phyloP scores from a whole-genome alignment of 164 flowering plant genomes.

The Kalanchoe fedtschenkoi region DNA sequence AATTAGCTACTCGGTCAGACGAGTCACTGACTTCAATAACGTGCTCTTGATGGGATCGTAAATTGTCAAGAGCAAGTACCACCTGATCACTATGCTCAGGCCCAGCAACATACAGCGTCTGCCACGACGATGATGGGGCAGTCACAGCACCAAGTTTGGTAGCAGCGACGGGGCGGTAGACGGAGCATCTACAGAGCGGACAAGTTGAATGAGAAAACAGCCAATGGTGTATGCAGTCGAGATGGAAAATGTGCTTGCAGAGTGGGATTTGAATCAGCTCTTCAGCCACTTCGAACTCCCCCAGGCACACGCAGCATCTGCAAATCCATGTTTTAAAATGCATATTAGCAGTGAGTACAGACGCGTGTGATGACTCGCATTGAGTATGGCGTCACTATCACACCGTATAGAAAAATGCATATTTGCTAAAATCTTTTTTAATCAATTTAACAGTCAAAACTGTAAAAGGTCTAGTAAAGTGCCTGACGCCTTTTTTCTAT shows the following conservation, averaged over 20 bases:
- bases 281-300: constrained; percentile 69
- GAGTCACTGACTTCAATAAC: background rate
- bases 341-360: background rate
- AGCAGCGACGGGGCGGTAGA: constrained; percentile 14
- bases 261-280: constrained; percentile 53
- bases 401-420: background rate
- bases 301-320: constrained; percentile 87
- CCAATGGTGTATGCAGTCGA: constrained; percentile 71
- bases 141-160: background rate
- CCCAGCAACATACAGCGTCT: background rate
- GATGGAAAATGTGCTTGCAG: constrained; percentile 76
- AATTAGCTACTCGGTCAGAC: background rate
- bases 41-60: constrained; percentile 1
- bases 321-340: background rate
- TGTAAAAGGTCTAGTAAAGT: background rate
- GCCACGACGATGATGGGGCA: background rate
- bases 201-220: constrained; percentile 59
- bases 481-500: background rate
- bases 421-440: too few relatives aligned
- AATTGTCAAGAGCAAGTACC: background rate
- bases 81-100: background rate
- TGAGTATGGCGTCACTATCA: background rate
- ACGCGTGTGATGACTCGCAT: background rate
- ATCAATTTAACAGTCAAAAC: background rate
- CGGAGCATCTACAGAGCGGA: constrained; percentile 65